Evolutionary conservation across 176 grass and related monocot genomes (phyloP).

Genomic region (Saccharum officinarum): DNA sequence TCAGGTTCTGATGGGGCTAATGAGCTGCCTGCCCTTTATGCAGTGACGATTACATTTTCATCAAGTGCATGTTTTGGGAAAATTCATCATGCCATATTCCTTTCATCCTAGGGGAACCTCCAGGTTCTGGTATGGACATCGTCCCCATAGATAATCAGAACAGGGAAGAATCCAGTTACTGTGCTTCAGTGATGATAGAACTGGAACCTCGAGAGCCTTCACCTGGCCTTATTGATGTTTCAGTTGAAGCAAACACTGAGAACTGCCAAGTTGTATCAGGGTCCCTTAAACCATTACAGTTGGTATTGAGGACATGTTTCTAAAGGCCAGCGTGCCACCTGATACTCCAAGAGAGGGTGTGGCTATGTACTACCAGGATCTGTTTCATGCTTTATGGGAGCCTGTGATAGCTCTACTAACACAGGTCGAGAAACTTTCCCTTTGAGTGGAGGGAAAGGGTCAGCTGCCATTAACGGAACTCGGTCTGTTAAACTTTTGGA

Average conservation of each 20-base stretch:
- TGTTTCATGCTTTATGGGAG: slow-evolving; percentile 94
- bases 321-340: slow-evolving; percentile 56
- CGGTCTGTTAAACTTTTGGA: slow-evolving; percentile 92
- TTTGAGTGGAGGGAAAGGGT: slow-evolving; percentile 74
- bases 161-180: slow-evolving; percentile 39
- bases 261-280: slow-evolving; percentile 77
- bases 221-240: slow-evolving; percentile 77
- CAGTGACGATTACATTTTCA: slow-evolving; percentile 65
- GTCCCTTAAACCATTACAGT: slow-evolving; percentile 63
- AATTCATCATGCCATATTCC: slow-evolving; percentile 74
- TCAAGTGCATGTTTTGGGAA: slow-evolving; percentile 74
- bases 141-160: slow-evolving; percentile 46
- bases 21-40: slow-evolving; percentile 74
- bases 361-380: slow-evolving; percentile 54
- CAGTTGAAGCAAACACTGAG: slow-evolving; percentile 70
- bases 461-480: slow-evolving; percentile 69
- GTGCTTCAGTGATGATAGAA: slow-evolving; percentile 65
- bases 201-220: slow-evolving; percentile 81
- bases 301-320: slow-evolving; percentile 97
- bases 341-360: slow-evolving; percentile 43
- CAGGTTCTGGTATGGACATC: slow-evolving; percentile 55
- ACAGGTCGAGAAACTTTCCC: slow-evolving; percentile 79
- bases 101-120: slow-evolving; percentile 78
- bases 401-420: slow-evolving; percentile 69
- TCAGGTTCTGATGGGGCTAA: slow-evolving; percentile 50